A percentile compares a stretch with the other conserved stretches of the same genome.
Evolutionary conservation across 2,329 filamentous ascomycete species (phyloP).

Genomic region (Westerdykella aurantiaca): DNA sequence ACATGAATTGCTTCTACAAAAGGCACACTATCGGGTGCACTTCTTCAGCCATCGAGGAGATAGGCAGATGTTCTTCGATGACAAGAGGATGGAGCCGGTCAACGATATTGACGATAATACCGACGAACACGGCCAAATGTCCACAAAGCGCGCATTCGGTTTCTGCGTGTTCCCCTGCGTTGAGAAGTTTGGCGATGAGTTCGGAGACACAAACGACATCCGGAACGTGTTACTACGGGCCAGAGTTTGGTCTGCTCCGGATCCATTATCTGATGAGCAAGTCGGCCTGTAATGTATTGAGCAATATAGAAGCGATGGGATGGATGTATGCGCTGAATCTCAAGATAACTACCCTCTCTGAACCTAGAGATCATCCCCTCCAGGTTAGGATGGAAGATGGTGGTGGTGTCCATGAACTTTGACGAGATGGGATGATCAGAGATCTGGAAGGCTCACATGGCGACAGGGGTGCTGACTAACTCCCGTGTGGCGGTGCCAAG

Average conservation of each 20-base stretch:
- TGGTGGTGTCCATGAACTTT: no score
- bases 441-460: no score
- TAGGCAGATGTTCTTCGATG: constrained; percentile 13
- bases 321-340: no score
- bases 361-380: no score
- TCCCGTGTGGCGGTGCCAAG: no score
- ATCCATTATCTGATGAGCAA: no score
- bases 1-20: constrained; percentile 24
- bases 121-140: constrained; percentile 20
- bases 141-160: constrained; percentile 11
- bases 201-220: constrained; percentile 20
- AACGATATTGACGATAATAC: constrained; percentile 19
- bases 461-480: no score
- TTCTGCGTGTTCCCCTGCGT: constrained; percentile 33
- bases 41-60: constrained; percentile 16
- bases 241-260: constrained; percentile 24
- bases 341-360: no score
- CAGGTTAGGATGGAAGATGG: no score
- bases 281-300: no score
- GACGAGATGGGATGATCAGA: no score
- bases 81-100: constrained; percentile 26
- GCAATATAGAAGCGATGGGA: no score
- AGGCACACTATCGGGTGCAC: constrained; percentile 22
- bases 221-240: constrained; percentile 28
- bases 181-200: constrained; percentile 26